Conservation (phyloP, 2,329 filamentous ascomycete genomes). For the Botrytis aclada region DNA sequence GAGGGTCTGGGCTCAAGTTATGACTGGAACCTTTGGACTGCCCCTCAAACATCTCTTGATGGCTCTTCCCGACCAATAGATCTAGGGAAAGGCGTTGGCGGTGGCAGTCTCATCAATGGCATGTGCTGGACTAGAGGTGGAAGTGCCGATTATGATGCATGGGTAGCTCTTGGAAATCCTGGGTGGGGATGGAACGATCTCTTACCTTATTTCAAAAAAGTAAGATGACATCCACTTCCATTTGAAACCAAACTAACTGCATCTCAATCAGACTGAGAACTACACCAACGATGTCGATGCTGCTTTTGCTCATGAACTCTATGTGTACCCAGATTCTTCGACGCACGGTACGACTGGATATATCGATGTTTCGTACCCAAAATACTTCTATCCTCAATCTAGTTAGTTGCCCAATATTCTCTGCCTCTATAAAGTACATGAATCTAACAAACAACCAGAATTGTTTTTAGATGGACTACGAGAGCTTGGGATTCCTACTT, state of each 20-base stretch:
- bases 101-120: constrained; percentile 44
- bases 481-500: constrained; percentile 40
- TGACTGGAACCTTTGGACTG: constrained; percentile 43
- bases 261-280: constrained; percentile 37
- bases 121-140: constrained; percentile 35
- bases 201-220: constrained; percentile 44
- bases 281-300: constrained; percentile 36
- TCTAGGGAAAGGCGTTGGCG: constrained; percentile 36
- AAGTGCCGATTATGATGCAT: constrained; percentile 39
- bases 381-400: constrained; percentile 43
- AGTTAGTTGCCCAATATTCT: constrained; percentile 31
- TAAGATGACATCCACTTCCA: background rate
- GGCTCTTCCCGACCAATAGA: constrained; percentile 28
- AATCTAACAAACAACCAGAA: constrained; percentile 31
- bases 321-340: constrained; percentile 34
- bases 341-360: constrained; percentile 40
- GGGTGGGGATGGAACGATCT: constrained; percentile 40
- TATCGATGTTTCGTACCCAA: constrained; percentile 42
- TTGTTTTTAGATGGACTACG: constrained; percentile 41
- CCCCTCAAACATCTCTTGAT: constrained; percentile 39
- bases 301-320: constrained; percentile 28
- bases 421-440: background rate
- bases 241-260: background rate
- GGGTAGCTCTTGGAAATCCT: constrained; percentile 42
- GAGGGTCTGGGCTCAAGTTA: constrained; percentile 40